Percentiles rank a stretch among this genome's conserved stretches.
phyloP scores from a whole-genome alignment of 495 filamentous ascomycete species.

The Gamarada debralockiae region DNA sequence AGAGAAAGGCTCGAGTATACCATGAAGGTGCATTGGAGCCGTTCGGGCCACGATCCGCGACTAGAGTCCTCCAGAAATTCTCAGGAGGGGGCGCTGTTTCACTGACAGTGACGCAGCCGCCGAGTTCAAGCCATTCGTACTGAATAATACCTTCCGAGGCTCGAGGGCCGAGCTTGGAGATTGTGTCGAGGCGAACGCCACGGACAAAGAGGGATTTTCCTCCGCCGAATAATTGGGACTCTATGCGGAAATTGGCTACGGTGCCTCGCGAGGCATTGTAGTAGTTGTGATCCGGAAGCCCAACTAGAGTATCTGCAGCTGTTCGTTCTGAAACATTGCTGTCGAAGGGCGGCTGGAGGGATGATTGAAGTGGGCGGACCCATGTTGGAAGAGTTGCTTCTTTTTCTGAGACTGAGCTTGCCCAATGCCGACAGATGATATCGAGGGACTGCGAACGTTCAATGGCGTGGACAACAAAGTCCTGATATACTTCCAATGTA shows the following conservation, averaged over 20 bases:
- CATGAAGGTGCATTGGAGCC: slow-evolving; percentile 7
- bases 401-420: background rate
- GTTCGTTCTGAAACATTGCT: slow-evolving; percentile 10
- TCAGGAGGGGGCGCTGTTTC: slow-evolving; percentile 21
- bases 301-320: slow-evolving; percentile 6
- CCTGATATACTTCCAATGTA: background rate
- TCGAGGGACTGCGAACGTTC: background rate
- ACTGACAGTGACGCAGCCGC: background rate
- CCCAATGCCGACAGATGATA: slow-evolving; percentile 9
- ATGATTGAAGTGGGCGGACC: background rate
- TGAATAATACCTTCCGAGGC: slow-evolving; percentile 6
- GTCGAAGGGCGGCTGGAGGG: slow-evolving; percentile 10
- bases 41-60: slow-evolving; percentile 22
- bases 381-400: background rate
- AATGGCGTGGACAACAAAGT: slow-evolving; percentile 1
- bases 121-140: slow-evolving; percentile 5
- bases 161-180: background rate
- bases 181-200: background rate
- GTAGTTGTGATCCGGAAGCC: slow-evolving; percentile 28
- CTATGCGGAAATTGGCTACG: background rate
- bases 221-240: background rate
- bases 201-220: background rate
- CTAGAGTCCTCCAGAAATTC: slow-evolving; percentile 21
- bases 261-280: slow-evolving; percentile 3
- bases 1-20: slow-evolving; percentile 3